These are phyloP conservation scores for Malus hybrid DNA, from an alignment of 331 rosid genomes.

Conservation along the genomic window DNA sequence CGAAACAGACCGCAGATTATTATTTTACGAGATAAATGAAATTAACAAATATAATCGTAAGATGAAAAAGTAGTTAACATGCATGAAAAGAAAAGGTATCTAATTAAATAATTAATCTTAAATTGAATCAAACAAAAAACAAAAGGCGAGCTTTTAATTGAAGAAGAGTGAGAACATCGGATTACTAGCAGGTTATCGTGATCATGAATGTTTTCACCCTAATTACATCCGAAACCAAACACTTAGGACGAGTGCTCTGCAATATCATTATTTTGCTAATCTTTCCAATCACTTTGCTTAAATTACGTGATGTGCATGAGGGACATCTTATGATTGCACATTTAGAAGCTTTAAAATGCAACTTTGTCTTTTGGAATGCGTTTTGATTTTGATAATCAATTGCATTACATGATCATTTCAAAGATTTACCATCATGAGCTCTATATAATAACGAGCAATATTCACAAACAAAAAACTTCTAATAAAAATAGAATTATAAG, in stretches of 20 bases:
- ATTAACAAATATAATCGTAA: background rate
- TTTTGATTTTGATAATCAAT: background rate
- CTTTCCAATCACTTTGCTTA: background rate
- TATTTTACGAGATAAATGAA: background rate
- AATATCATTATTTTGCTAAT: background rate
- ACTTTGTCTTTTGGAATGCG: background rate
- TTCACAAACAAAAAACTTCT: background rate
- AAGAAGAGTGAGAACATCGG: background rate
- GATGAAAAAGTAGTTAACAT: background rate
- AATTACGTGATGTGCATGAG: constrained; percentile 8
- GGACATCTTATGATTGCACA: background rate
- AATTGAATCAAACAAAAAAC: background rate
- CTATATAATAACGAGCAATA: background rate
- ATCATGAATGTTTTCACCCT: background rate
- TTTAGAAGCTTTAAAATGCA: background rate
- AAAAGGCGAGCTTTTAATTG: background rate
- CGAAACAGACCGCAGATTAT: too few relatives aligned
- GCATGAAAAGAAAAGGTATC: background rate
- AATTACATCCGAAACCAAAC: background rate
- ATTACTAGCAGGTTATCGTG: background rate
- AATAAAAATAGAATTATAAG: too few relatives aligned
- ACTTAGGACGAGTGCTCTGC: background rate
- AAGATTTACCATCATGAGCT: background rate
- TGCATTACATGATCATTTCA: background rate
- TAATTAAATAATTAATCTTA: background rate